Evolutionary conservation across 345 rosid genomes (phyloP).

Genomic region (Sonneratia caseolaris): DNA sequence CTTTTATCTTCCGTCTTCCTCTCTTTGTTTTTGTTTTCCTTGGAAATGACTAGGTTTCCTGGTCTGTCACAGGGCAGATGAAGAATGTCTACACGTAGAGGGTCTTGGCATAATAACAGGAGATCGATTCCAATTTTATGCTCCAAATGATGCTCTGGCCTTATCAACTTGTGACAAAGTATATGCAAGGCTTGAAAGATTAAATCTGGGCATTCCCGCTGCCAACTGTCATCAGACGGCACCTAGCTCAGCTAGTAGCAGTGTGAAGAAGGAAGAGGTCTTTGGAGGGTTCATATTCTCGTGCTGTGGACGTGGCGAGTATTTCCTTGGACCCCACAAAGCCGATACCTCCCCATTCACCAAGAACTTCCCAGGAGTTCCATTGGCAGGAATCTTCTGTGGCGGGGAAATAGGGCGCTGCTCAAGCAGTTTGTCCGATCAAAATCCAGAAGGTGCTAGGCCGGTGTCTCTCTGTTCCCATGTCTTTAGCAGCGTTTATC

Average conservation of each 20-base stretch:
- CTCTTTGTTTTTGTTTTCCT: neutral
- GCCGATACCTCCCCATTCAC: conserved; percentile 50
- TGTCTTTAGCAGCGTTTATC: conserved; percentile 56
- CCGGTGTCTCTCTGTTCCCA: conserved; percentile 26
- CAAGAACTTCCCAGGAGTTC: conserved; percentile 57
- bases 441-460: conserved; percentile 19
- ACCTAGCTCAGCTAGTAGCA: neutral
- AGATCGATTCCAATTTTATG: conserved; percentile 59
- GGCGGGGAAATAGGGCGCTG: conserved; percentile 61
- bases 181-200: conserved; percentile 25
- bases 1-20: neutral
- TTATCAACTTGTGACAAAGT: conserved; percentile 26
- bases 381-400: conserved; percentile 55
- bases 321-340: conserved; percentile 32
- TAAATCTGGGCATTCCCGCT: conserved; percentile 24
- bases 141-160: conserved; percentile 33
- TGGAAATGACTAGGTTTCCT: neutral
- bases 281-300: conserved; percentile 67
- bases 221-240: conserved; percentile 8
- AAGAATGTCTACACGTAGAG: conserved; percentile 42
- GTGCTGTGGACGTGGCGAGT: conserved; percentile 41
- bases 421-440: conserved; percentile 7
- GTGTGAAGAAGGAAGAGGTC: conserved; percentile 21
- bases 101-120: conserved; percentile 54
- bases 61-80: conserved; percentile 43